A percentile compares a stretch with the other conserved stretches of the same genome.
These are phyloP conservation scores for Diplodia corticola DNA, from an alignment of 2,329 filamentous ascomycete species.

Conservation along the genomic window DNA sequence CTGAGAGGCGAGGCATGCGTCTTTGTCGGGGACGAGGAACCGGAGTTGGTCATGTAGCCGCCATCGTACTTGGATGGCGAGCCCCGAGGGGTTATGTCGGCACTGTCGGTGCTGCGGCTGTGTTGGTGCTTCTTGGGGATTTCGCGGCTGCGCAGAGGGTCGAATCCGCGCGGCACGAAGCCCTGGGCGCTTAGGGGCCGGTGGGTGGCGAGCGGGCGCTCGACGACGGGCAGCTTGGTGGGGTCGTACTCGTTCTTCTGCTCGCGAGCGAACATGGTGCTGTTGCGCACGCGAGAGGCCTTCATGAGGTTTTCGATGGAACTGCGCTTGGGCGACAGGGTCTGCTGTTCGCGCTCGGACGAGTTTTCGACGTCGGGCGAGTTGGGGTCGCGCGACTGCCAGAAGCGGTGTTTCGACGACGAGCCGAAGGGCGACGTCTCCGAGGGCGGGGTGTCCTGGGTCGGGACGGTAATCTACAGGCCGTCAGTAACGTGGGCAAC, in stretches of 20 bases:
- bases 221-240: conserved; percentile 70
- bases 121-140: conserved; percentile 34
- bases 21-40: conserved; percentile 27
- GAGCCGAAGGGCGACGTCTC: conserved; percentile 71
- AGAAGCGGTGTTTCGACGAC: conserved; percentile 85
- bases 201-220: conserved; percentile 73
- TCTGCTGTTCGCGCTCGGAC: conserved; percentile 59
- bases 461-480: conserved; percentile 65
- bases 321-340: conserved; percentile 73
- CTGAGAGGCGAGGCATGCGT: conserved; percentile 71
- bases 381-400: conserved; percentile 70
- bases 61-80: conserved; percentile 64
- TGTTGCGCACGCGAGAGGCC: conserved; percentile 95
- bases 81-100: conserved; percentile 59
- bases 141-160: conserved; percentile 42
- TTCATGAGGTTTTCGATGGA: conserved; percentile 95
- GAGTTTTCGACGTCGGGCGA: conserved; percentile 72
- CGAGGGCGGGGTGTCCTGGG: conserved; percentile 77
- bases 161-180: conserved; percentile 61
- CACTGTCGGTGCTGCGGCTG: conserved; percentile 54
- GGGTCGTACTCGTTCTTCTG: conserved; percentile 93
- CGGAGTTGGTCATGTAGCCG: conserved; percentile 28
- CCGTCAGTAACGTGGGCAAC: conserved; percentile 29
- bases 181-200: conserved; percentile 62
- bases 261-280: conserved; percentile 92